Base-by-base conservation (phyloP, 1,139 yeast genomes). In the Magnusiomyces starmeri region DNA sequence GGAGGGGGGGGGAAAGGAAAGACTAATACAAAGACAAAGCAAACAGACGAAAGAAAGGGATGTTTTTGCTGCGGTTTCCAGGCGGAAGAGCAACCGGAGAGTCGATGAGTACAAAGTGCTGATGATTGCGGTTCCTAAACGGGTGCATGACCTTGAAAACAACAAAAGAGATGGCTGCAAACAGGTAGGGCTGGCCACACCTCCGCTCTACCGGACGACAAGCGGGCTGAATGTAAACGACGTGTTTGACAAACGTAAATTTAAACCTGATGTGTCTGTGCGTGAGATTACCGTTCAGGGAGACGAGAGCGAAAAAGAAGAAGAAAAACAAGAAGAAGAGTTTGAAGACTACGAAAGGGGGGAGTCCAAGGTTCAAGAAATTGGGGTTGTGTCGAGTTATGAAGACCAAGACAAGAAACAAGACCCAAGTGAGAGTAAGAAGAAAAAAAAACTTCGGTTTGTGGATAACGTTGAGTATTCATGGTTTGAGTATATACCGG, bases 401-500 rank as follows among this genome's bases (percentile, higher is more conserved):
- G 37, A 14, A 32, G 18, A 6, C 6, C 37, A 32, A 12, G 37
- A 32, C 18, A 4, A 32, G n/a, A n/a, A n/a, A n/a, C n/a, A n/a
- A n/a, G n/a, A n/a, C n/a, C n/a, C n/a, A n/a, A n/a, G n/a, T 10
- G 24, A 39, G 6, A 7, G 25, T 8, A 39, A 39, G 9, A 18
- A n/a, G 18, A 25, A 18, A 41, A 41, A 16, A 42, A 18, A 22
- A 21, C 12, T 26, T 35, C 25, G 27, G 16, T 22, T 43, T 43
- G 3, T 18, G 12, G 46, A 29, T 10, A 8, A 14, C 10, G 25
- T 29, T 7, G 39, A 29, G 21, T 43, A 29, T 20, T 43, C 46
- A 18, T 43, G 46, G 46, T 27, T 43, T 27, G 46, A 43, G 27
- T 43, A 29, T 29, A 8, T 43, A 3, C 6, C 37, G 9, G 46